Conservation (phyloP, 257 asterid species). For the Orobanche coerulescens region DNA sequence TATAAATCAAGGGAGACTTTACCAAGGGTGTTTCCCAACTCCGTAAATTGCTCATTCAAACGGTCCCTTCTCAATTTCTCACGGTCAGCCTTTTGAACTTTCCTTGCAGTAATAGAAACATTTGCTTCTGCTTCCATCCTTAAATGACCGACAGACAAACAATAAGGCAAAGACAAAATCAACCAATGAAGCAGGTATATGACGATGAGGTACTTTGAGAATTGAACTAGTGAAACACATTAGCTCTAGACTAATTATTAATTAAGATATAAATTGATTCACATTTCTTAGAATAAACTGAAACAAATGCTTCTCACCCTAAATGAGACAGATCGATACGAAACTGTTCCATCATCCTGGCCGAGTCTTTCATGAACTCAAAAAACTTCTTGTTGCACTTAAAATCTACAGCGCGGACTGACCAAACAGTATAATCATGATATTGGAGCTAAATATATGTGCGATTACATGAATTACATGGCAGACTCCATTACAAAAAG, state of each 20-base stretch:
- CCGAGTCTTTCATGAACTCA: background rate
- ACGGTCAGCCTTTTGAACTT: slow-evolving; percentile 93
- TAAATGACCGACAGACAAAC: slow-evolving; percentile 17
- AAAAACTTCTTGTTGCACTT: background rate
- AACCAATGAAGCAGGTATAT: background rate
- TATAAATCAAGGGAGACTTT: slow-evolving; percentile 14
- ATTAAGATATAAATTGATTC: background rate
- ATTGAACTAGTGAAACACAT: background rate
- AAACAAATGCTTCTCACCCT: background rate
- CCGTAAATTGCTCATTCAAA: slow-evolving; percentile 79
- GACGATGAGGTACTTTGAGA: background rate
- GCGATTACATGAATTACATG: background rate
- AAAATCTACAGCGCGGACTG: background rate
- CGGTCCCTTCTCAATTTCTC: slow-evolving; percentile 98
- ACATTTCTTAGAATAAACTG: background rate
- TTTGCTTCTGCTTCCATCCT: slow-evolving; percentile 64
- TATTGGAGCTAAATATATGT: background rate
- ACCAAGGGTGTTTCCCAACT: slow-evolving; percentile 89
- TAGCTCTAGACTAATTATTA: background rate
- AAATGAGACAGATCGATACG: background rate
- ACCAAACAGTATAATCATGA: too few relatives aligned
- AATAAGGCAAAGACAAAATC: slow-evolving; percentile 1
- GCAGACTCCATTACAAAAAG: background rate
- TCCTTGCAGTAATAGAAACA: slow-evolving; percentile 65
- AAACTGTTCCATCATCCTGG: background rate